Percentiles rank a stretch among this genome's conserved stretches.
Conservation (phyloP, 2,329 filamentous ascomycete species). For the Sporothrix brunneoviolacea region DNA sequence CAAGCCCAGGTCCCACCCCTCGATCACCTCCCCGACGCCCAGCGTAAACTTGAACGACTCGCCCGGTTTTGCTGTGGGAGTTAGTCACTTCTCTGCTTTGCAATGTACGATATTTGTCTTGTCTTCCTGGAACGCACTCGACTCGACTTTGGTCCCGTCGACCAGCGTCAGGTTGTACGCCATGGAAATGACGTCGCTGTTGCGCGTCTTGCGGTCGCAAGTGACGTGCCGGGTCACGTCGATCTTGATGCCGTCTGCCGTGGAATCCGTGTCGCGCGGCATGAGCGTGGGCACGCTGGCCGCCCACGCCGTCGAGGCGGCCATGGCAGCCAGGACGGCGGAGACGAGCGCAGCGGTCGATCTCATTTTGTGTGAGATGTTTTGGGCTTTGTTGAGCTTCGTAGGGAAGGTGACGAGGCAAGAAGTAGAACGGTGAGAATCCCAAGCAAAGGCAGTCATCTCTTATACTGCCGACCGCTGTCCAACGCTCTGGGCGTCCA, state of each 20-base stretch:
- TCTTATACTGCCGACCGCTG: no score
- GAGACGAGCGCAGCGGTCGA: no score
- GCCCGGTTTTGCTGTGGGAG: constrained; percentile 1
- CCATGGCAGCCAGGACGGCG: no score
- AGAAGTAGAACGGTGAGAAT: no score
- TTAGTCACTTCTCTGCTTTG: neutral
- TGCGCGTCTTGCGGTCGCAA: neutral
- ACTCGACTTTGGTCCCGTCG: constrained; percentile 4
- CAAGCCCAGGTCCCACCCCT: constrained; percentile 1
- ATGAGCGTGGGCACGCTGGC: neutral
- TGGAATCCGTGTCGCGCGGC: no score
- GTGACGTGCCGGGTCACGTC: neutral
- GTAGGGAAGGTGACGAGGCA: no score
- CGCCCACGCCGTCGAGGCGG: neutral
- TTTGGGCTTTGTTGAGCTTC: no score
- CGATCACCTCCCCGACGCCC: neutral
- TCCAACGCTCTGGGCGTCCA: no score
- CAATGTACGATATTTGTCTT: no score
- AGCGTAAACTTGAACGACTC: constrained; percentile 2
- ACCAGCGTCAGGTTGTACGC: neutral
- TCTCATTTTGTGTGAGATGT: no score
- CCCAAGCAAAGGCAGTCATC: no score
- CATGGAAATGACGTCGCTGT: constrained; percentile 5
- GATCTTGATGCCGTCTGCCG: neutral
- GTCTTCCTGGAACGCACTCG: neutral